Evolutionary conservation across 164 flowering plant genomes (phyloP), one percentile per base, ranked within the genome.

Genomic region (Kingdonia uniflora): DNA sequence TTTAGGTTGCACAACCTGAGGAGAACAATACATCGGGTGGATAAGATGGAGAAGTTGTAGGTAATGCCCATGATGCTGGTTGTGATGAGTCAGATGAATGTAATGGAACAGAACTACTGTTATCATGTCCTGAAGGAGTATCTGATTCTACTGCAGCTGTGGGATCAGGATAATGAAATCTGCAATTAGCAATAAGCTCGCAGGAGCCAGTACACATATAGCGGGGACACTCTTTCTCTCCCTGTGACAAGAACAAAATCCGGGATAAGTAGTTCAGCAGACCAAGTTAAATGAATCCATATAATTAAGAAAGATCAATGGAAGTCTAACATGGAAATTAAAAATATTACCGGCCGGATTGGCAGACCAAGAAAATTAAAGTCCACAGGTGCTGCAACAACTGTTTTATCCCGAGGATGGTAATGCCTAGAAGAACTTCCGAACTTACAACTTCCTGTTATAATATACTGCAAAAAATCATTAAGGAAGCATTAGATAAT

Each of bases 191-290:
- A 49, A 76, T 94, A 68, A 68, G 86, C 65, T 86, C 88, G 87
- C 99, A 92, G 44, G 95, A 78, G 41, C 99, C 97, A 66, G 64
- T 82, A 49, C 89, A 85, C 96, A 88, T 85, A 76, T 84, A 92
- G 52, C 57, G 88, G 29, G 84, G 81, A 52, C 96, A 92, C 52
- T 86, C 92, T 59, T 67, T 86, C 77, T 84, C 97, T 46, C 95
- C 97, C 99, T 92, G 77, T 22, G 39, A 44, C 15, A 13, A 3
- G 22, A 60, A 57, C 8, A 58, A 16, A 39, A 22, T 19, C 19
- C 14, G 58, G 29, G 48, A n/a, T 25, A 53, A 17, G 22, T n/a
- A 51, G 11, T 16, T 23, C 19, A 2, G 4, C 4, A 26, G 19
- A 47, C 12, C 0, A 53, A 2, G n/a, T 16, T 22, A 19, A 2